phyloP scores from a whole-genome alignment of 345 rosid species.

The Populus nigra region DNA sequence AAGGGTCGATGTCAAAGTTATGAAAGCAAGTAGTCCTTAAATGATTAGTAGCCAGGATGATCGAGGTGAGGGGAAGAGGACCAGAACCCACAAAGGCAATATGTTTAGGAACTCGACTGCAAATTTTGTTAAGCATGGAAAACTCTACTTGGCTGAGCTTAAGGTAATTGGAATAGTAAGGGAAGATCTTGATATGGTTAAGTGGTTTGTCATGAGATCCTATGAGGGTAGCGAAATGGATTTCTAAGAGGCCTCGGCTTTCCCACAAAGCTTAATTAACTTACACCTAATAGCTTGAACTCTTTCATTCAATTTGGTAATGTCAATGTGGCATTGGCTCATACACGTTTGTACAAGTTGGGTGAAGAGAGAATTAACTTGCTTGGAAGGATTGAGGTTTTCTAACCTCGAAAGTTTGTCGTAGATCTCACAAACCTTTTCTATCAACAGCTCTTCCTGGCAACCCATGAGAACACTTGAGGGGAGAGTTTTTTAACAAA shows the following conservation, averaged over 20 bases:
- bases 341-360: slow-evolving; percentile 20
- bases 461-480: slow-evolving; percentile 8
- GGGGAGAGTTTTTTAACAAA: background rate
- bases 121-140: slow-evolving; percentile 2
- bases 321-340: slow-evolving; percentile 9
- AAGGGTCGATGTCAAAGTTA: slow-evolving; percentile 27
- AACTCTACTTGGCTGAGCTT: slow-evolving; percentile 21
- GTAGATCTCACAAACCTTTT: slow-evolving; percentile 19
- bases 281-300: slow-evolving; percentile 20
- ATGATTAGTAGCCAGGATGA: slow-evolving; percentile 21
- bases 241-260: slow-evolving; percentile 23
- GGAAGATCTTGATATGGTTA: slow-evolving; percentile 18
- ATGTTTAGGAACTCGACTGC: background rate
- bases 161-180: slow-evolving; percentile 27
- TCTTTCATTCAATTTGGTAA: slow-evolving; percentile 4
- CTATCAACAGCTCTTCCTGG: slow-evolving; percentile 9
- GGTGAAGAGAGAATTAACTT: slow-evolving; percentile 22
- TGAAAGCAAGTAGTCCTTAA: slow-evolving; percentile 15
- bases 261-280: slow-evolving; percentile 20
- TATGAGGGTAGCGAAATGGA: slow-evolving; percentile 18
- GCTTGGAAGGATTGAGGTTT: slow-evolving; percentile 13
- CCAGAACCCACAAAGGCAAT: slow-evolving; percentile 32
- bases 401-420: slow-evolving; percentile 6
- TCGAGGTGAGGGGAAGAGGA: slow-evolving; percentile 29
- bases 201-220: slow-evolving; percentile 16